Conservation (phyloP, 306 rosid species). For the Cyclanthera cordifolia region DNA sequence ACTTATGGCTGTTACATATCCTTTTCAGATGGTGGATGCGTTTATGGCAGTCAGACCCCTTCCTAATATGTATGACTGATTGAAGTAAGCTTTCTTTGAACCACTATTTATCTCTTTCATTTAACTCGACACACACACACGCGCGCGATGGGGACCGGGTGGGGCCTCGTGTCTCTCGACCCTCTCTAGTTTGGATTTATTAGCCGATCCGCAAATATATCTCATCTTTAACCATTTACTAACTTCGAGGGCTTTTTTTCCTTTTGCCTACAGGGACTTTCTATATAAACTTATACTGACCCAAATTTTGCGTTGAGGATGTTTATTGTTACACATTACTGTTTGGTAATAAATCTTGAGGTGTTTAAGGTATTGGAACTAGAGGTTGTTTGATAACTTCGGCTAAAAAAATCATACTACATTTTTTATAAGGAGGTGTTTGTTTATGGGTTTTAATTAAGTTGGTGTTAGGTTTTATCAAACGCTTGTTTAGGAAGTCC, state of each 20-base stretch:
- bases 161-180: background rate
- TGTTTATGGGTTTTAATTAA: no score
- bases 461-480: no score
- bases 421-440: no score
- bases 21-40: conserved; percentile 75
- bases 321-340: background rate
- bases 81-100: conserved; percentile 11
- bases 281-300: background rate
- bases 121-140: background rate
- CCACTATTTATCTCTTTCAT: background rate
- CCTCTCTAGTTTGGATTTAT: background rate
- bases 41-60: conserved; percentile 83
- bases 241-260: background rate
- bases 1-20: background rate
- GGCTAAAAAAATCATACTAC: background rate
- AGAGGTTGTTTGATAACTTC: background rate
- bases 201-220: background rate
- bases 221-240: background rate
- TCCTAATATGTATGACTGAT: conserved; percentile 56
- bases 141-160: background rate
- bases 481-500: no score
- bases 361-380: background rate
- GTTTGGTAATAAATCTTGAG: background rate
- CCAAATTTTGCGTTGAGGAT: background rate
- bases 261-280: background rate